A percentile compares a stretch with the other conserved stretches of the same genome.
phyloP scores from a whole-genome alignment of 176 grass and related monocot species.

The Canna indica region DNA sequence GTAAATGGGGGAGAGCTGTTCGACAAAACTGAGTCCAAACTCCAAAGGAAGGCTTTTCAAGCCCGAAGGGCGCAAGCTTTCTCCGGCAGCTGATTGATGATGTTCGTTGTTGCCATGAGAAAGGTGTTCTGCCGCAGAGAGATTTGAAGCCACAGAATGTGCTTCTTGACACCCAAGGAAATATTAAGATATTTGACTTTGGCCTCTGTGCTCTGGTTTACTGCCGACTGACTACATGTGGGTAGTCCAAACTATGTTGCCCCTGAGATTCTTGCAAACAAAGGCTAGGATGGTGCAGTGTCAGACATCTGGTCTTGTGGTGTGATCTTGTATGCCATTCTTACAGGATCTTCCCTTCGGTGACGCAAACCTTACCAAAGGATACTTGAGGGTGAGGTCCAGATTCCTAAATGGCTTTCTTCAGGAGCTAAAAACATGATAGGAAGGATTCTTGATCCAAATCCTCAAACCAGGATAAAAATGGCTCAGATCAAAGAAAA shows the following conservation, averaged over 20 bases:
- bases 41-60: constrained; percentile 54
- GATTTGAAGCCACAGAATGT: constrained; percentile 96
- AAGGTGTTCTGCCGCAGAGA: constrained; percentile 83
- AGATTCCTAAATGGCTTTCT: constrained; percentile 24
- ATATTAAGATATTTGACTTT: constrained; percentile 92
- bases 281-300: constrained; percentile 76
- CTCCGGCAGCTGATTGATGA: constrained; percentile 95
- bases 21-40: constrained; percentile 77
- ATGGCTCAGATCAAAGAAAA: constrained; percentile 24
- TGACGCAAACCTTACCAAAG: constrained; percentile 37
- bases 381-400: constrained; percentile 15
- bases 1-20: constrained; percentile 82
- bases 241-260: constrained; percentile 95
- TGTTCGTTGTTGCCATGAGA: constrained; percentile 79
- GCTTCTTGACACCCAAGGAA: constrained; percentile 88
- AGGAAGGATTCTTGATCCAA: constrained; percentile 18
- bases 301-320: constrained; percentile 96
- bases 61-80: constrained; percentile 59
- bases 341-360: constrained; percentile 84
- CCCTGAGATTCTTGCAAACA: constrained; percentile 92
- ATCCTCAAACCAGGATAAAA: constrained; percentile 20
- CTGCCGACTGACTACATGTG: constrained; percentile 92
- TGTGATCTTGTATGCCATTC: constrained; percentile 87
- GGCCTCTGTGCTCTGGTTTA: constrained; percentile 76
- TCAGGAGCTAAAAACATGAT: constrained; percentile 7